Base-by-base conservation (phyloP, 352 stramenopile genomes). In the Phytophthora kernoviae region DNA sequence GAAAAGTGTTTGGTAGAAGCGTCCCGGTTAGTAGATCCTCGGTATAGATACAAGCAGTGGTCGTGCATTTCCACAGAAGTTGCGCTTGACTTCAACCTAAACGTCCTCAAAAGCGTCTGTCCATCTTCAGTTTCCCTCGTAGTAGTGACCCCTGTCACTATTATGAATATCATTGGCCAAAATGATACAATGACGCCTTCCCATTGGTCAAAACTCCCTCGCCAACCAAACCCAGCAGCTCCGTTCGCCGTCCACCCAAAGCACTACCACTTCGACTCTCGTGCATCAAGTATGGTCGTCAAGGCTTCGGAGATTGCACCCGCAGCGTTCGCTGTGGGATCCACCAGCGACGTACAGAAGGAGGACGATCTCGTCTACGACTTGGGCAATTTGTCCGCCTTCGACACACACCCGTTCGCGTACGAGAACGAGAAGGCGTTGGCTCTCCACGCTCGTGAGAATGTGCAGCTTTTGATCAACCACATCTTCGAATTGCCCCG, bases 401-500 rank as follows among this genome's bases (percentile, higher is more conserved):
- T 94, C 24, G 87, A 97, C 69, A 94, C 87, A 71, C 89, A 96
- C 49, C 87, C 87, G 55, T 92, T 96, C 69, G 57, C 70, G 39
- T 88, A 81, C 68, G 61, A 80, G 70, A 89, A 76, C 69, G 87
- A 96, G 56, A 96, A 98, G 63, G 81, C 94, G 40, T 70, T 99
- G 39, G 77, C 96, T 4, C 59, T 92, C 34, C 89, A 97, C 59
- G 92, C 96, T 24, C 81, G 79, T 17, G 87, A 97, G 62, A 98
- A 97, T 53, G 94, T 97, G 48, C 93, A 98, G 66, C 84, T 99
- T 45, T 62, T 99, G 44, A 82, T 99, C 57, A 88, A 89, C 71
- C 87, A 89, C 53, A 87, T 99, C 52, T 96, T 97, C 62, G 83
- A 92, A 32, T 62, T 99, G 43, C 94, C 94, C 1, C 93, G 75